A percentile compares a stretch with the other conserved stretches of the same genome.
phyloP scores from a whole-genome alignment of 2,329 filamentous ascomycete species.

The Hypocrella siamensis region DNA sequence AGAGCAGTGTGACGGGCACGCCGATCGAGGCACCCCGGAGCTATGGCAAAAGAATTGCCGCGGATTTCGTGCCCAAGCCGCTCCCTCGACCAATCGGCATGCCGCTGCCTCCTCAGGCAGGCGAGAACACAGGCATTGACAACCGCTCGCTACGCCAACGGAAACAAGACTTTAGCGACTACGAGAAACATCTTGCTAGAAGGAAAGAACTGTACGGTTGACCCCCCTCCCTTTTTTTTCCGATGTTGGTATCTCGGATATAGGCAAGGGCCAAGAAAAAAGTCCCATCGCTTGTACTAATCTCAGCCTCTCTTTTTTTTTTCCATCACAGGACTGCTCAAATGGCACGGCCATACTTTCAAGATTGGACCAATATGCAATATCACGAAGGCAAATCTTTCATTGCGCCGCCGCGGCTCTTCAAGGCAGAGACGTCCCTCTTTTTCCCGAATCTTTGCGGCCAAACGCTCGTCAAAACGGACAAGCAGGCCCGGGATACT shows the following conservation, averaged over 20 bases:
- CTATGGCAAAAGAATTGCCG: conserved; percentile 38
- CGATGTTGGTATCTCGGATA: no score
- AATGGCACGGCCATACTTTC: conserved; percentile 80
- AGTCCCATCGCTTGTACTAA: no score
- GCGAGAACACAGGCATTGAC: conserved; percentile 73
- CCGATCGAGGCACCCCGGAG: conserved; percentile 42
- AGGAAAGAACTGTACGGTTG: conserved; percentile 57
- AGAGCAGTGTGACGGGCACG: conserved; percentile 23
- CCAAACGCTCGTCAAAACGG: conserved; percentile 49
- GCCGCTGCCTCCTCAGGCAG: conserved; percentile 51
- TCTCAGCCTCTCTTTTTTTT: no score
- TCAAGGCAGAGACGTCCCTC: conserved; percentile 65
- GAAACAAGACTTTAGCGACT: conserved; percentile 67
- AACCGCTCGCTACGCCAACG: conserved; percentile 49
- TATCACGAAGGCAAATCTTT: conserved; percentile 86
- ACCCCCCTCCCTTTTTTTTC: conserved; percentile 6
- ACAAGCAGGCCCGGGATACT: conserved; percentile 44
- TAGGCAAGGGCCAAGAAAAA: no score
- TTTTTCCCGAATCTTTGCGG: conserved; percentile 92
- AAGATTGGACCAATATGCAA: conserved; percentile 78
- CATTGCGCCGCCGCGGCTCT: conserved; percentile 67
- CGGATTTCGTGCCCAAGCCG: conserved; percentile 40
- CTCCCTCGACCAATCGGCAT: conserved; percentile 70
- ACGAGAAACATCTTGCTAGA: conserved; percentile 66
- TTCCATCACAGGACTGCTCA: conserved; percentile 44